Percentiles rank a stretch among this genome's conserved stretches.
Evolutionary conservation across 192 early-diverging fungal genomes (phyloP).

Genomic region (Gaertneriomyces semiglobifer): DNA sequence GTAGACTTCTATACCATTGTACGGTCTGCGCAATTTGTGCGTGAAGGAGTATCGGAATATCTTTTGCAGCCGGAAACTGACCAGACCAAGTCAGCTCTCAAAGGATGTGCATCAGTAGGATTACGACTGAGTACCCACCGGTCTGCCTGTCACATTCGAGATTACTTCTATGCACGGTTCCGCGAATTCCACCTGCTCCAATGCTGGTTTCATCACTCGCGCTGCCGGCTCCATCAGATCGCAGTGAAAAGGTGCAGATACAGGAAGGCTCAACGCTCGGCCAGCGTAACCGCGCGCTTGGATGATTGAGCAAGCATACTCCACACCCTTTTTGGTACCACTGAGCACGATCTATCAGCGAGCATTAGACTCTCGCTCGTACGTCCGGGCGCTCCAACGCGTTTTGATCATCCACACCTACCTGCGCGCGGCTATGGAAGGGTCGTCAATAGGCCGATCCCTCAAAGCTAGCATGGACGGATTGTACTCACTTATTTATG

Average conservation of each 20-base stretch:
- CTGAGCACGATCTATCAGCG: conserved; percentile 77
- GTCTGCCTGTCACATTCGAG: conserved; percentile 86
- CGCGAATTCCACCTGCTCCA: conserved; percentile 69
- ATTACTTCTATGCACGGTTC: conserved; percentile 79
- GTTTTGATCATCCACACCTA: too few species aligned
- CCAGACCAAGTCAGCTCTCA: not conserved
- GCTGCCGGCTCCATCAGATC: conserved; percentile 85
- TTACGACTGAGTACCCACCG: conserved; percentile 47
- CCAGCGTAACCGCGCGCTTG: conserved; percentile 81
- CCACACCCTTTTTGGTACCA: conserved; percentile 82
- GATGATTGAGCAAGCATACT: conserved; percentile 73
- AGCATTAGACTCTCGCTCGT: not conserved
- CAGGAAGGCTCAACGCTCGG: conserved; percentile 82
- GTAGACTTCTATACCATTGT: conserved; percentile 83
- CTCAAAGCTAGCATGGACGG: not conserved
- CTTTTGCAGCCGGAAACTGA: conserved; percentile 46
- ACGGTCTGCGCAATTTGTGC: conserved; percentile 81
- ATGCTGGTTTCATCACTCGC: conserved; percentile 63
- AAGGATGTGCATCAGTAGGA: not conserved
- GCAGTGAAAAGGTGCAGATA: conserved; percentile 97
- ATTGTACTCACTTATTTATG: conserved; percentile 61
- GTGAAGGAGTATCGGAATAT: conserved; percentile 67
- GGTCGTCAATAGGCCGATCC: not conserved
- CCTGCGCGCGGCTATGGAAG: conserved; percentile 11
- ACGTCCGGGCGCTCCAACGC: too few species aligned